Percentiles rank a stretch among this genome's conserved stretches.
phyloP scores from a whole-genome alignment of 306 rosid genomes.

The Dryas alaskensis region DNA sequence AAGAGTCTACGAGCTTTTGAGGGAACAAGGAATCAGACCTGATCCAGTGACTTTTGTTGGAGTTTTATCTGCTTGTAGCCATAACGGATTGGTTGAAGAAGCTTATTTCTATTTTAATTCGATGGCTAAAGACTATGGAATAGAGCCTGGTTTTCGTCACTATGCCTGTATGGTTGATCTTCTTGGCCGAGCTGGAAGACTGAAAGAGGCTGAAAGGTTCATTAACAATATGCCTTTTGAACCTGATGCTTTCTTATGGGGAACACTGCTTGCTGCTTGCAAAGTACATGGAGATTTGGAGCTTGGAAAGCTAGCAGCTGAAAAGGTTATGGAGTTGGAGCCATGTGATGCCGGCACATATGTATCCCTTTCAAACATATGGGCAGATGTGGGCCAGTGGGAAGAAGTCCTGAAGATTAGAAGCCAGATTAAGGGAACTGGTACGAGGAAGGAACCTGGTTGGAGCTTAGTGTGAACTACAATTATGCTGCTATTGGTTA shows the following conservation, averaged over 20 bases:
- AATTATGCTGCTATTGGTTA: slow-evolving; percentile 2
- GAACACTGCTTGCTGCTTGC: slow-evolving; percentile 73
- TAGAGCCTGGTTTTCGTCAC: slow-evolving; percentile 61
- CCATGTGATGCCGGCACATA: slow-evolving; percentile 58
- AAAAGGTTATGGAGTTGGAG: slow-evolving; percentile 55
- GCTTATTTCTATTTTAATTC: slow-evolving; percentile 62
- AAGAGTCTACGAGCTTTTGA: slow-evolving; percentile 59
- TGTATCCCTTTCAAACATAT: slow-evolving; percentile 65
- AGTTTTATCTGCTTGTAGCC: slow-evolving; percentile 69
- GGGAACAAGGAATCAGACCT: slow-evolving; percentile 60
- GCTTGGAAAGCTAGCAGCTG: slow-evolving; percentile 62
- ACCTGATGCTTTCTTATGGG: slow-evolving; percentile 68
- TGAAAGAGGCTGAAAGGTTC: slow-evolving; percentile 61
- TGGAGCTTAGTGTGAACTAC: slow-evolving; percentile 55
- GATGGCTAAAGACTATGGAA: slow-evolving; percentile 49
- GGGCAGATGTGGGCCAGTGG: slow-evolving; percentile 71
- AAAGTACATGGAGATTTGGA: slow-evolving; percentile 67
- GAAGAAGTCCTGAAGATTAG: slow-evolving; percentile 65
- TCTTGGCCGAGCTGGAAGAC: slow-evolving; percentile 67
- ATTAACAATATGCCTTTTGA: slow-evolving; percentile 52
- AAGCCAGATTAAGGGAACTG: slow-evolving; percentile 49
- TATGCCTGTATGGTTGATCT: slow-evolving; percentile 78
- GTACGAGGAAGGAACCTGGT: slow-evolving; percentile 59
- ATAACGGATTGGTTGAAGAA: slow-evolving; percentile 68
- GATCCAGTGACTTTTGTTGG: slow-evolving; percentile 78